Conservation (phyloP, 208 protist genomes). For the Acanthamoeba lenticulata region DNA sequence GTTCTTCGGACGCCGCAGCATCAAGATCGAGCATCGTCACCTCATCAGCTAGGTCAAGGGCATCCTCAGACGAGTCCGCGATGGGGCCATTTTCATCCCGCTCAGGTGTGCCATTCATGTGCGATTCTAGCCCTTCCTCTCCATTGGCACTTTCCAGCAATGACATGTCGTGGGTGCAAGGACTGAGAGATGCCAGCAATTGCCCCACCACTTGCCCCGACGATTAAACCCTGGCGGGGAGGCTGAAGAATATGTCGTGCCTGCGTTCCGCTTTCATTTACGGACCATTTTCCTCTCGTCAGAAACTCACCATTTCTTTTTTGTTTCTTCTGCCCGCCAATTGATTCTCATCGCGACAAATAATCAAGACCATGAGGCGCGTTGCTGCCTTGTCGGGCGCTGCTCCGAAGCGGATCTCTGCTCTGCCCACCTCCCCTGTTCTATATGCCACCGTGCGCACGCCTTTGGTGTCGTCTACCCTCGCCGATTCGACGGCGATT, state of each 20-base stretch:
- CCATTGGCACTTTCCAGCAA: too few species aligned
- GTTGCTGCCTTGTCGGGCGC: background rate
- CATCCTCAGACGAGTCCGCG: background rate
- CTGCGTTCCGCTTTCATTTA: too few species aligned
- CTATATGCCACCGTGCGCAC: too few species aligned
- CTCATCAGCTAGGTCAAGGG: background rate
- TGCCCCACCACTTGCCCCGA: too few species aligned
- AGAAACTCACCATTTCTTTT: background rate
- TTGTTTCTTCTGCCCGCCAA: background rate
- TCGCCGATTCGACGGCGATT: background rate
- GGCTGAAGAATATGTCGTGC: too few species aligned
- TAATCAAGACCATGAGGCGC: background rate
- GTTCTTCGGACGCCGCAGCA: background rate
- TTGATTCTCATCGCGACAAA: background rate
- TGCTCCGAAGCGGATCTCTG: background rate
- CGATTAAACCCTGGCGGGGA: too few species aligned
- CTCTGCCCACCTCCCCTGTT: too few species aligned
- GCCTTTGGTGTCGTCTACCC: background rate
- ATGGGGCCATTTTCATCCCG: background rate
- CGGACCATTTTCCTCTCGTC: background rate
- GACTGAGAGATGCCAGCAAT: too few species aligned
- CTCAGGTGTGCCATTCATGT: background rate
- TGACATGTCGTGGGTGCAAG: too few species aligned
- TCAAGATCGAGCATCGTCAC: background rate
- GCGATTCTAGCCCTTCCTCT: too few species aligned